Evolutionary conservation across 495 filamentous ascomycete species (phyloP).

Genomic region (Friedmanniomyces endolithicus): DNA sequence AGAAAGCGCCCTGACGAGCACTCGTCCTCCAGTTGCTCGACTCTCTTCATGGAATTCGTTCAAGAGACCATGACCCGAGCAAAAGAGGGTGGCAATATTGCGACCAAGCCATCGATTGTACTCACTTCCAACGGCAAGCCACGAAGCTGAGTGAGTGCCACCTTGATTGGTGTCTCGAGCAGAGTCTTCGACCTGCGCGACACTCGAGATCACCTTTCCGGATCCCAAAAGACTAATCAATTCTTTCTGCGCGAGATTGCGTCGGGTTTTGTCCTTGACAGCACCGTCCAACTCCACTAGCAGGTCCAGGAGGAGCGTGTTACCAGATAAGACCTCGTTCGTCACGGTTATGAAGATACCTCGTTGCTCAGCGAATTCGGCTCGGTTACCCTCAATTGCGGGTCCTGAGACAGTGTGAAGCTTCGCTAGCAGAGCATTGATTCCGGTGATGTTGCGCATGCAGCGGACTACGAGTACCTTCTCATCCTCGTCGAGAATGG

Average conservation of each 20-base stretch:
- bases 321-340: not conserved
- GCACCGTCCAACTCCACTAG: conserved; percentile 37
- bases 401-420: not conserved
- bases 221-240: conserved; percentile 51
- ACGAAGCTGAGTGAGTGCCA: conserved; percentile 26
- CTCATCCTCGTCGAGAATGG: conserved; percentile 14
- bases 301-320: conserved; percentile 34
- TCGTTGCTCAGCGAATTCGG: not conserved
- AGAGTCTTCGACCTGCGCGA: conserved; percentile 62
- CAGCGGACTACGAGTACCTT: conserved; percentile 46
- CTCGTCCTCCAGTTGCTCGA: conserved; percentile 43
- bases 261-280: conserved; percentile 30
- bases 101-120: conserved; percentile 67
- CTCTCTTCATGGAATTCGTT: conserved; percentile 25
- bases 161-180: conserved; percentile 26
- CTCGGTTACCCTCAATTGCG: not conserved
- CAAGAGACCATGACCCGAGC: conserved; percentile 26
- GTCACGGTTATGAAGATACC: not conserved
- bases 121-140: conserved; percentile 52
- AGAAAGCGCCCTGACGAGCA: conserved; percentile 53
- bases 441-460: conserved; percentile 53
- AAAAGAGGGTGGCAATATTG: conserved; percentile 45
- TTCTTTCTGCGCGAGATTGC: conserved; percentile 53
- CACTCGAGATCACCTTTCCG: conserved; percentile 56
- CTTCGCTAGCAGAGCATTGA: conserved; percentile 14